Base-by-base conservation (phyloP, 495 filamentous ascomycete species). In the Neurospora intermedia region DNA sequence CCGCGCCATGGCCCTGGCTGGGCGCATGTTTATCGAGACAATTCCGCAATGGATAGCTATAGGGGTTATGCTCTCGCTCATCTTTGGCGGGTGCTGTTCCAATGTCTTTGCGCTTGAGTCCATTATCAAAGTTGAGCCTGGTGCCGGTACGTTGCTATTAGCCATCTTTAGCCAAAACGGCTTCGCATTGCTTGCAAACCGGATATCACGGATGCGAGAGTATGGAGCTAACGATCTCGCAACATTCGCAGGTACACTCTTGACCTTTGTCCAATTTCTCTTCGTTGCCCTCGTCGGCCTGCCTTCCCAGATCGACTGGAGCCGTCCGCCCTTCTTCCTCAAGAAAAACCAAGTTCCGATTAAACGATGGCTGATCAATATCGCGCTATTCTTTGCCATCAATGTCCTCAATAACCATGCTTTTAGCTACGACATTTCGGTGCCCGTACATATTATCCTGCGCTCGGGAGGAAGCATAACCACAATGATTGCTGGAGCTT, bases 61-160 rank as follows among this genome's bases (percentile, higher is more conserved):
- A 59, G 82, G 87, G 40, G 85, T 90, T 74, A 96, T 97, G 85
- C 84, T 93, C n/a, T 88, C 86, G 31, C 85, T 98, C 72, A 99
- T 99, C 69, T 97, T 99, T 80, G 96, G 96, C 46, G 96, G 96
- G 43, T 99, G 96, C 79, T 99, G 96, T 85, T 94, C 94, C 41
- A 99, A 98, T 86, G 96, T 99, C 40, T 98, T 97, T 83, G 92
- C 94, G 9, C 89, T 99, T 48, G 96, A 99, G 81, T 93, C 93
- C 27, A 97, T 99, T 77, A 89, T 99, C 78, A 97, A 97, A 93
- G 83, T 89, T 78, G 88, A 91, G 78, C 88, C 89, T 69, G 86
- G 87, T 42, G 88, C 86, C 76, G 88, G 87, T 89, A 85, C 70
- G 83, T 74, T 8, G 35, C 1, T 15, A 66, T 66, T 7, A 9